Evolutionary conservation across 495 filamentous ascomycete species (phyloP).

Genomic region (Podospora australis): DNA sequence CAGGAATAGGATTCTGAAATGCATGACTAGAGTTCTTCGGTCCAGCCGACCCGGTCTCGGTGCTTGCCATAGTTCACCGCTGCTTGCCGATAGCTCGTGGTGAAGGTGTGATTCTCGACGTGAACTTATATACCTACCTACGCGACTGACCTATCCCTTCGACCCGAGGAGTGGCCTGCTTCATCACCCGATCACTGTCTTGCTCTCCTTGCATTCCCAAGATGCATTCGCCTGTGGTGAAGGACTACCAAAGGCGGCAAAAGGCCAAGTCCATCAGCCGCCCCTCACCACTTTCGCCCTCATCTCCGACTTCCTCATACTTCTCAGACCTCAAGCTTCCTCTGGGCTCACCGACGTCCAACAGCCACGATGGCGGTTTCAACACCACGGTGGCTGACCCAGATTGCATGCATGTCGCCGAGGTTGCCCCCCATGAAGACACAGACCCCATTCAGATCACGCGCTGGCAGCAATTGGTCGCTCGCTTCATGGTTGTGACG

Average conservation of each 20-base stretch:
- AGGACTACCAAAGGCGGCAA: not conserved
- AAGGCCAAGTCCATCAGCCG: not conserved
- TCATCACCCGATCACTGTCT: too few species aligned
- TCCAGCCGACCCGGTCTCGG: too few species aligned
- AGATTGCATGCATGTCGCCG: conserved; percentile 1
- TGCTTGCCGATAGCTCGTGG: too few species aligned
- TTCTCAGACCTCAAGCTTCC: not conserved
- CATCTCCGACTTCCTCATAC: not conserved
- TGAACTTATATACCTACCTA: too few species aligned
- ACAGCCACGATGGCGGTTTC: not conserved
- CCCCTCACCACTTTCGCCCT: not conserved
- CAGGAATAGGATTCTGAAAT: too few species aligned
- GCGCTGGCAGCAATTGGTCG: not conserved
- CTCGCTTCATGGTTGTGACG: not conserved
- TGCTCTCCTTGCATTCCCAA: not conserved
- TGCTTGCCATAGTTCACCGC: too few species aligned
- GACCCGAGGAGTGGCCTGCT: too few species aligned
- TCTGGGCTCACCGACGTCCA: not conserved
- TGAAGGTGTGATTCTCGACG: too few species aligned
- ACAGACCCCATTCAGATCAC: not conserved
- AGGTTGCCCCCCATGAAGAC: not conserved
- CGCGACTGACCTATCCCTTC: too few species aligned
- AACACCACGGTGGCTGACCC: not conserved
- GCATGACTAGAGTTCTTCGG: too few species aligned
- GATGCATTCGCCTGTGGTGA: not conserved